Percentiles rank a stretch among this genome's conserved stretches.
Conservation (phyloP, 441 rosid species). For the Viola pubescens region DNA sequence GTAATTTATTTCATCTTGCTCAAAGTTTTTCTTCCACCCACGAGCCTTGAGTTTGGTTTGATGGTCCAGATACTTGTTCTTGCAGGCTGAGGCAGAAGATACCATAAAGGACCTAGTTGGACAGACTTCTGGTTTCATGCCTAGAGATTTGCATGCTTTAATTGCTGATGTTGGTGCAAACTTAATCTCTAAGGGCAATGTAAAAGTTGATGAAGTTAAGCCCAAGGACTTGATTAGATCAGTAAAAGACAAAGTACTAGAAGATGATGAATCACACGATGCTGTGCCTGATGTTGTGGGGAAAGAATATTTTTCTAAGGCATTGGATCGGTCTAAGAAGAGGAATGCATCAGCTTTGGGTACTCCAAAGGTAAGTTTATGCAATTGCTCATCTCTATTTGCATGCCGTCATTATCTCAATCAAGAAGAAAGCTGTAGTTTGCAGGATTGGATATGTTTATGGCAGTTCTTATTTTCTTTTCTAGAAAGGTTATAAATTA, state of each 20-base stretch:
- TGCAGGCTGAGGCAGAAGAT: slow-evolving; percentile 60
- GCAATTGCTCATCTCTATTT: neutral
- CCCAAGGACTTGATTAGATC: slow-evolving; percentile 26
- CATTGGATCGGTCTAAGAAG: slow-evolving; percentile 83
- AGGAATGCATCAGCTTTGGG: slow-evolving; percentile 91
- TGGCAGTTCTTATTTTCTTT: neutral
- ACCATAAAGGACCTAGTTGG: slow-evolving; percentile 64
- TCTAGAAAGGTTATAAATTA: slow-evolving; percentile 2
- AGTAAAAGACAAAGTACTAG: slow-evolving; percentile 27
- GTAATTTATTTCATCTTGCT: slow-evolving; percentile 2
- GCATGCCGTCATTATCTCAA: neutral
- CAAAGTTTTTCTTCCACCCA: slow-evolving; percentile 2
- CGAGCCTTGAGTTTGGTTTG: slow-evolving; percentile 6
- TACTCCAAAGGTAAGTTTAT: slow-evolving; percentile 73
- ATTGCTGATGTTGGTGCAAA: slow-evolving; percentile 85
- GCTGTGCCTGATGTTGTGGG: slow-evolving; percentile 26
- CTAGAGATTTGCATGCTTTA: slow-evolving; percentile 78
- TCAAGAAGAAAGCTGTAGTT: slow-evolving; percentile 4
- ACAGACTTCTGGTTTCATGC: slow-evolving; percentile 93
- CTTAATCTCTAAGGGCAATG: slow-evolving; percentile 38
- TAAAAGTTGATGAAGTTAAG: slow-evolving; percentile 28
- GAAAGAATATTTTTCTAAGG: slow-evolving; percentile 56
- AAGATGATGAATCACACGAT: slow-evolving; percentile 23
- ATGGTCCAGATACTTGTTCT: slow-evolving; percentile 24
- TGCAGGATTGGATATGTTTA: neutral